Evolutionary conservation across 2,329 filamentous ascomycete species (phyloP), one percentile per base, ranked within the genome.

Genomic region (Fusarium camptoceras): DNA sequence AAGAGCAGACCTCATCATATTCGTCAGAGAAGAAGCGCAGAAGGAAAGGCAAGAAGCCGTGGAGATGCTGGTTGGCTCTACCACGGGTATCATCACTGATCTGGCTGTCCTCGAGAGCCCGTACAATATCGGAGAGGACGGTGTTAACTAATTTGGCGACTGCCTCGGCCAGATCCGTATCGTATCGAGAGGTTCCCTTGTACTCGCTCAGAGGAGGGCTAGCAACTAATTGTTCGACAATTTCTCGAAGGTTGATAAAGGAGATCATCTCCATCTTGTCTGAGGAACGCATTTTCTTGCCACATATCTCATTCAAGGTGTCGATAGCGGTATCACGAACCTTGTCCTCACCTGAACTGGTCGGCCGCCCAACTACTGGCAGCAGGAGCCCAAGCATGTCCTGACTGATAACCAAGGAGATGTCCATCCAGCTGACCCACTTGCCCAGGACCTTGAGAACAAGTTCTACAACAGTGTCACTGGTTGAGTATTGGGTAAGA

Each of bases 351-450:
- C 88, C 82, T 75, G 85, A 81, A 69, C 86, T 77, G 78, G 89
- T 87, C 76, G 89, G 85, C 79, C 91, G 92, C n/a, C 93, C 93
- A 59, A 97, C 91, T 70, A 98, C 88, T 71, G 96, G 92, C 76
- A 98, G 91, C 63, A 99, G 86, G 50, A 94, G 87, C 77, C 88
- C 90, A 75, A 98, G 89, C 87, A 97, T 96, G 56, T 91, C 88
- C 77, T 94, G 89, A 80, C 97, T 97, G 75, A 99, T 93, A 46
- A 99, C 90, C 60, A 99, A 85, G 53, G 92, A 92, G 75, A 99
- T 98, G 77, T 98, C 96, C 76, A 97, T 97, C 96, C 96, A 99
- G 86, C 94, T 97, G 65, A 97, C 94, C 95, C 96, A 99, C 79
- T 95, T 96, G 39, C 94, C 94, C 71, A 99, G 89, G n/a, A 94